These are phyloP conservation scores for Starmera pachycereana DNA, from an alignment of 805 yeast genomes.

Conservation along the genomic window DNA sequence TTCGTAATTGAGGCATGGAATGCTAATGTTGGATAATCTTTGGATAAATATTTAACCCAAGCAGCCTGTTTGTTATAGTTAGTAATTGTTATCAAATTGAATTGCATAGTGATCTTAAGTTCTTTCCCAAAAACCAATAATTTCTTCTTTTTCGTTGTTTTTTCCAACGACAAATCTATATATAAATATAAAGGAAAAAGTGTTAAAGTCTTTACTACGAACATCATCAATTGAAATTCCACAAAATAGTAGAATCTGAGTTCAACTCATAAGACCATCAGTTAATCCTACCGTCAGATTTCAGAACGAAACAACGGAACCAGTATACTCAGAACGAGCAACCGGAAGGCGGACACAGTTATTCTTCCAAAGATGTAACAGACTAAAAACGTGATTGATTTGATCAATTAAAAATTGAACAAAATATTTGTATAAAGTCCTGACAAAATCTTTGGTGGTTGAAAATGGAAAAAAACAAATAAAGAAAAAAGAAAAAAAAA, in stretches of 20 bases:
- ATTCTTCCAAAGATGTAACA: constrained; percentile 97
- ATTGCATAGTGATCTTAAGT: no score
- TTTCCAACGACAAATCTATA: constrained; percentile 8
- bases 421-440: constrained; percentile 37
- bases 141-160: no score
- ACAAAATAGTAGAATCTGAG: constrained; percentile 19
- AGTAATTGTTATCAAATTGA: no score
- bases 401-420: constrained; percentile 6
- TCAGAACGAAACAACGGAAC: constrained; percentile 23
- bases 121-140: no score
- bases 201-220: constrained; percentile 93
- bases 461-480: constrained; percentile 5
- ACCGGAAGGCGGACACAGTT: constrained; percentile 46
- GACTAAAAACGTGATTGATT: constrained; percentile 49
- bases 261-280: constrained; percentile 71
- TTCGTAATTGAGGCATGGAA: constrained; percentile 97
- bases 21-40: constrained; percentile 88
- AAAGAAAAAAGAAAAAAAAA: background rate
- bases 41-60: constrained; percentile 93
- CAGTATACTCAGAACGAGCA: constrained; percentile 37
- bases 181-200: constrained; percentile 5
- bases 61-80: constrained; percentile 59
- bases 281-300: constrained; percentile 13
- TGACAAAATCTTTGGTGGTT: constrained; percentile 79
- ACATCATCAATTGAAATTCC: constrained; percentile 25